Evolutionary conservation across 2,329 filamentous ascomycete species (phyloP).

Genomic region (Chrysoporthe deuterocubensis): DNA sequence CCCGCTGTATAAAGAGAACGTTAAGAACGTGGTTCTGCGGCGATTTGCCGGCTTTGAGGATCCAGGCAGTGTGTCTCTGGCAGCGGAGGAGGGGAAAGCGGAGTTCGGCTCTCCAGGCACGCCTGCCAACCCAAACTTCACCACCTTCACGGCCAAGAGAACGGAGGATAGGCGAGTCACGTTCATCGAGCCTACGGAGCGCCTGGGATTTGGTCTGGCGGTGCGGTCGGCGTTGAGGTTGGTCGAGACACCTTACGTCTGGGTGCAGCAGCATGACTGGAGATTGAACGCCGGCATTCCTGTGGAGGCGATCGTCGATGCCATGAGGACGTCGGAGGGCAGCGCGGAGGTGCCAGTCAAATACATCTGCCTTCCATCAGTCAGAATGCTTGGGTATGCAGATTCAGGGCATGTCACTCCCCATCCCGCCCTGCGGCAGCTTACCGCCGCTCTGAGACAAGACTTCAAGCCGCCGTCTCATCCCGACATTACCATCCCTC

Average conservation of each 20-base stretch:
- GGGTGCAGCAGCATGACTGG: slow-evolving; percentile 64
- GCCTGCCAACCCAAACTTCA: slow-evolving; percentile 40
- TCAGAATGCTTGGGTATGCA: slow-evolving; percentile 57
- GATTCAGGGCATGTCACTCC: slow-evolving; percentile 48
- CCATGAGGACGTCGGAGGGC: slow-evolving; percentile 47
- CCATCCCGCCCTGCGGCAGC: slow-evolving; percentile 45
- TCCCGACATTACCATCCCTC: slow-evolving; percentile 40
- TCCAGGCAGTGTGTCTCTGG: slow-evolving; percentile 6
- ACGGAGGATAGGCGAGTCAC: slow-evolving; percentile 44
- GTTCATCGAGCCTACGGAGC: slow-evolving; percentile 52
- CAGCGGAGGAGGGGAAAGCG: slow-evolving; percentile 40
- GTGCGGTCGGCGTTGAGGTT: slow-evolving; percentile 55
- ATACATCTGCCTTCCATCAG: slow-evolving; percentile 57
- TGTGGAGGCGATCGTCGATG: slow-evolving; percentile 45
- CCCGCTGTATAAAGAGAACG: slow-evolving; percentile 51
- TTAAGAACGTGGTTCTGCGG: slow-evolving; percentile 45
- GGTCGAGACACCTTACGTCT: slow-evolving; percentile 55
- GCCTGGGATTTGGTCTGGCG: slow-evolving; percentile 57
- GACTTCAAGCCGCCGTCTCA: slow-evolving; percentile 38
- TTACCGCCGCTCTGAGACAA: slow-evolving; percentile 48
- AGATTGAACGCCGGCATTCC: slow-evolving; percentile 51
- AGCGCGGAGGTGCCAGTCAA: slow-evolving; percentile 44
- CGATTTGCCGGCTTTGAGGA: slow-evolving; percentile 32
- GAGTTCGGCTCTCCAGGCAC: slow-evolving; percentile 50
- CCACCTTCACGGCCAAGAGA: slow-evolving; percentile 42